Conservation (phyloP, 2,329 filamentous ascomycete genomes). For the Fusarium guadeloupense region DNA sequence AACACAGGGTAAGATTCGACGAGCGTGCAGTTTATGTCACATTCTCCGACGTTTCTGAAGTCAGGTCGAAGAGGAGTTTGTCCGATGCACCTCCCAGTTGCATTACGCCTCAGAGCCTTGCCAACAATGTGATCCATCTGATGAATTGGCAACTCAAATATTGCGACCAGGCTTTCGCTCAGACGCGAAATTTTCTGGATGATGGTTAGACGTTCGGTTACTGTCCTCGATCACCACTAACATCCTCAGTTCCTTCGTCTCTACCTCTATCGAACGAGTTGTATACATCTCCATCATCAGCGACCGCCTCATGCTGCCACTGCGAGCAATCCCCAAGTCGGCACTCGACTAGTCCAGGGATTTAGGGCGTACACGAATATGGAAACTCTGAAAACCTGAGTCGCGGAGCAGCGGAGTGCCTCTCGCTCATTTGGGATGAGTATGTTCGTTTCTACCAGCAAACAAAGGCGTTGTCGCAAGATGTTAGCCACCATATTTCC, state of each 20-base stretch:
- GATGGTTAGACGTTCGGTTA: background rate
- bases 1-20: background rate
- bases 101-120: background rate
- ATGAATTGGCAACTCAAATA: background rate
- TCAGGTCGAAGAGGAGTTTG: no score
- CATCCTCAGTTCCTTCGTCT: background rate
- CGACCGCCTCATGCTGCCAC: background rate
- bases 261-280: background rate
- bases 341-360: background rate
- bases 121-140: background rate
- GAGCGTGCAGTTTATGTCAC: background rate
- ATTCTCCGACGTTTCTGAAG: background rate
- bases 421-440: background rate
- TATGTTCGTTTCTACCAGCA: background rate
- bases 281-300: background rate
- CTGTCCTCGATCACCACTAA: background rate
- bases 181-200: background rate
- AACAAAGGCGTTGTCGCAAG: background rate
- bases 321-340: background rate
- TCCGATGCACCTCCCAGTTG: background rate
- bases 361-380: background rate
- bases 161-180: background rate
- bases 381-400: background rate
- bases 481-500: background rate
- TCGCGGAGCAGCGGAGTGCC: background rate